Percentiles rank a stretch among this genome's conserved stretches.
phyloP scores from a whole-genome alignment of 768 basidiomycete genomes.

The Suillus plorans region DNA sequence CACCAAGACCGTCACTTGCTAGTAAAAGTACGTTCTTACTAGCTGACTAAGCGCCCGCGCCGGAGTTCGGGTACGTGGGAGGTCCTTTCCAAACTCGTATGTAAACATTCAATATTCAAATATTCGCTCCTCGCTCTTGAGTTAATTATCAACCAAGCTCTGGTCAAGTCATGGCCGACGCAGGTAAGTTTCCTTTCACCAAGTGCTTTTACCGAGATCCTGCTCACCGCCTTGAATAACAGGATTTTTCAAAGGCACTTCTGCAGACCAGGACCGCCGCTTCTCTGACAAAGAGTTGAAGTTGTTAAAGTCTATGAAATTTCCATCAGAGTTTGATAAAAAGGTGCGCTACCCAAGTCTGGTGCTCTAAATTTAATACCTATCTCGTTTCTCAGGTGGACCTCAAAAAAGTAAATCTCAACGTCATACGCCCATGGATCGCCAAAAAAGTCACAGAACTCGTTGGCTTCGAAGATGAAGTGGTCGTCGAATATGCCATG shows the following conservation, averaged over 20 bases:
- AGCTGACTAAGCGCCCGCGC: not conserved
- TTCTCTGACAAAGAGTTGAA: constrained; percentile 96
- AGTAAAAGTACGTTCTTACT: no score
- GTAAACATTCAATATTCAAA: not conserved
- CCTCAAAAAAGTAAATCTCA: constrained; percentile 91
- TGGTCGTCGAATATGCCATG: constrained; percentile 95
- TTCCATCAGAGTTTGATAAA: constrained; percentile 85
- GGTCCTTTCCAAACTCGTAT: not conserved
- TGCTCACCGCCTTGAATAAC: constrained; percentile 12
- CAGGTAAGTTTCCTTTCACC: constrained; percentile 41
- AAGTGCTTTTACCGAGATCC: not conserved
- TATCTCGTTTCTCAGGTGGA: constrained; percentile 60
- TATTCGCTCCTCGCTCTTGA: not conserved
- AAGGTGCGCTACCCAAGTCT: constrained; percentile 49
- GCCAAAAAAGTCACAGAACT: constrained; percentile 90
- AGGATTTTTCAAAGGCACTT: constrained; percentile 92
- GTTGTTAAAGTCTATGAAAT: constrained; percentile 86
- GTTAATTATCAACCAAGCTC: constrained; percentile 1
- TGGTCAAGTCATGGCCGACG: constrained; percentile 51
- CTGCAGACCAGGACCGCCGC: constrained; percentile 86
- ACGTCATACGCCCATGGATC: constrained; percentile 93
- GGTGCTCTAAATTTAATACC: not conserved
- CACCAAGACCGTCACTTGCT: not conserved
- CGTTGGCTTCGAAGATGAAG: constrained; percentile 94
- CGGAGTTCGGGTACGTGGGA: not conserved